Evolutionary conservation across 2,329 filamentous ascomycete genomes (phyloP).

Genomic region (Fusarium nurragi): DNA sequence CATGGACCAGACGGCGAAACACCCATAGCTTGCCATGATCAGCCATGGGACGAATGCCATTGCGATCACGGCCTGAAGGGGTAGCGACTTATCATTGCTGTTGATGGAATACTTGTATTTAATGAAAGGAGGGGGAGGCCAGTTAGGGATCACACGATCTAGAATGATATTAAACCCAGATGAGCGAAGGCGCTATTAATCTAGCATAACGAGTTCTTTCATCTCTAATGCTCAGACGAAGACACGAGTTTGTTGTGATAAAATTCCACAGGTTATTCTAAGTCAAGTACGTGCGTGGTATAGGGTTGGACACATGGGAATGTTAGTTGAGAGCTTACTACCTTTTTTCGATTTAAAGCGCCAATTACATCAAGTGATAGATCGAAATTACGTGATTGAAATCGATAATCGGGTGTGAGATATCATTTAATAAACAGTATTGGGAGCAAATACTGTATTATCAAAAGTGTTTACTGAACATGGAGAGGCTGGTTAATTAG

Average conservation of each 20-base stretch:
- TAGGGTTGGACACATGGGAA: not conserved
- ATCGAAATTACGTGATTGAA: not conserved
- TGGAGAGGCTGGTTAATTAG: no score
- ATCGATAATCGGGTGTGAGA: not conserved
- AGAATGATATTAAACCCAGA: not conserved
- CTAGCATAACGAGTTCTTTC: not conserved
- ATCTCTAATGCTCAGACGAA: not conserved
- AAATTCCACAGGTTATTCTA: not conserved
- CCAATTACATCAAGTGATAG: no score
- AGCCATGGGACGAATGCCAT: not conserved
- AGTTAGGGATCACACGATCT: not conserved
- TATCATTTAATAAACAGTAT: no score
- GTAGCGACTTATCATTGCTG: not conserved
- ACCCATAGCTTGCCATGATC: not conserved
- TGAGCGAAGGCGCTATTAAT: not conserved
- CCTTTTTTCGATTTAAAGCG: no score
- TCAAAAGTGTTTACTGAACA: no score
- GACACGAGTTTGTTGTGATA: not conserved
- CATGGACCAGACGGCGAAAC: not conserved
- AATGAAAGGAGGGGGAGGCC: not conserved
- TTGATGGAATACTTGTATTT: not conserved
- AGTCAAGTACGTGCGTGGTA: not conserved
- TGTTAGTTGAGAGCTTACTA: no score
- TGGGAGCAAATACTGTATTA: no score
- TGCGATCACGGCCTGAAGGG: not conserved